These are phyloP conservation scores for Phymatotrichopsis omnivora DNA, from an alignment of 2,329 filamentous ascomycete species.

Conservation along the genomic window DNA sequence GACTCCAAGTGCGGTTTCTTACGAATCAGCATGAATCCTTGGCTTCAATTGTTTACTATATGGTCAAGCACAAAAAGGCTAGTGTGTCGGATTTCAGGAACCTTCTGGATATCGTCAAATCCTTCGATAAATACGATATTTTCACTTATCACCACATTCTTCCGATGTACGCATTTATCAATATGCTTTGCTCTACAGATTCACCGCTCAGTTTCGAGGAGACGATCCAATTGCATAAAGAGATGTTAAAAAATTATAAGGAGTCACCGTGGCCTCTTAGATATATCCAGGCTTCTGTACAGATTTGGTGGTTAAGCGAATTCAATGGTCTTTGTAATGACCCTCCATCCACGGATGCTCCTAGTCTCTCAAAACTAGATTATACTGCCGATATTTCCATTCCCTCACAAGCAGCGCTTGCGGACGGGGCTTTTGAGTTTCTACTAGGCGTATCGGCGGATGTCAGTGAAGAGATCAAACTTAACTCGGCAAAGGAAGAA, in stretches of 20 bases:
- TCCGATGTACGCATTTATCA: constrained; percentile 63
- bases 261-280: constrained; percentile 60
- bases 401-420: constrained; percentile 46
- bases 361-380: constrained; percentile 48
- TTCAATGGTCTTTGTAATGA: constrained; percentile 87
- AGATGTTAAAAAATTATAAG: constrained; percentile 57
- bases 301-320: constrained; percentile 81
- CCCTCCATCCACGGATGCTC: constrained; percentile 47
- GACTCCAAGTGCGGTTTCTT: constrained; percentile 70
- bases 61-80: constrained; percentile 66
- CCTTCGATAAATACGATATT: constrained; percentile 66
- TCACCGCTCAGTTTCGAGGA: constrained; percentile 56
- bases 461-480: constrained; percentile 70
- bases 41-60: constrained; percentile 65
- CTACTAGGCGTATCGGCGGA: constrained; percentile 76
- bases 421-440: constrained; percentile 87
- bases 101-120: constrained; percentile 58
- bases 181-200: constrained; percentile 67
- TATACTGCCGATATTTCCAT: constrained; percentile 22
- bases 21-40: constrained; percentile 84
- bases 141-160: constrained; percentile 72
- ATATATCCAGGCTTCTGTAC: constrained; percentile 67
- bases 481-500: constrained; percentile 73
- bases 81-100: constrained; percentile 61
- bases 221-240: constrained; percentile 58